Evolutionary conservation across 2,329 filamentous ascomycete genomes (phyloP), one percentile per base, ranked within the genome.

Genomic region (Ceratocystis ficicola): DNA sequence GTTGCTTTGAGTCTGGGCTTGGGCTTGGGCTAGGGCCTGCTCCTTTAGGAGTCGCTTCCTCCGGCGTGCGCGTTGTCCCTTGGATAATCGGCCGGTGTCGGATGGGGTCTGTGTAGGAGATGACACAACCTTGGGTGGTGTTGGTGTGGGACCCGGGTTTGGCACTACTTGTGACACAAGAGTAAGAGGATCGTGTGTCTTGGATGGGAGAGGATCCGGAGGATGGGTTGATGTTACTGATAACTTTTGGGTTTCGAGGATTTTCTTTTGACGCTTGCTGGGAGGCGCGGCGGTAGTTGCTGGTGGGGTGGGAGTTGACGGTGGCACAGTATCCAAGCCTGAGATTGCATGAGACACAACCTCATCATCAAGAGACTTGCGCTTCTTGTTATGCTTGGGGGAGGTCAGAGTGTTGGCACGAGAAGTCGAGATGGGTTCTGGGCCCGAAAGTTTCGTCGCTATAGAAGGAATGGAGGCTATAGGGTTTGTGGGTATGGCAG

Each of bases 201-300:
- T 20, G 55, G 7, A 30, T 17, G 6, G n/a, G 22, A 28, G 44
- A 15, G 17, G 10, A 15, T 55, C 12, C 3, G 12, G 20, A 44
- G 25, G 52, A 20, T n/a, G 50, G 3, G 8, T 20, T 55, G 6
- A 20, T 8, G 17, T 17, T n/a, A 8, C 44, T 15, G 30, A 6
- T 22, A 8, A 22, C n/a, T 10, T n/a, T n/a, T 63, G 62, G 28
- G 12, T 28, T 12, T 61, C 61, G 25, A 41, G n/a, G 6, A 52
- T n/a, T 36, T 61, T 60, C 55, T 52, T 65, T 30, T 65, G 64
- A n/a, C 64, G 64, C 44, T 65, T 65, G 44, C 44, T 65, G 2
- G 50, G 44, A 10, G 28, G 64, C 28, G 50, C 64, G 20, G 46
- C 32, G 10, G 55, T 36, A n/a, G 28, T 2, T 36, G 55, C 32